Conservation (phyloP, 2,329 filamentous ascomycete genomes). For the Intubia oerlemansii region DNA sequence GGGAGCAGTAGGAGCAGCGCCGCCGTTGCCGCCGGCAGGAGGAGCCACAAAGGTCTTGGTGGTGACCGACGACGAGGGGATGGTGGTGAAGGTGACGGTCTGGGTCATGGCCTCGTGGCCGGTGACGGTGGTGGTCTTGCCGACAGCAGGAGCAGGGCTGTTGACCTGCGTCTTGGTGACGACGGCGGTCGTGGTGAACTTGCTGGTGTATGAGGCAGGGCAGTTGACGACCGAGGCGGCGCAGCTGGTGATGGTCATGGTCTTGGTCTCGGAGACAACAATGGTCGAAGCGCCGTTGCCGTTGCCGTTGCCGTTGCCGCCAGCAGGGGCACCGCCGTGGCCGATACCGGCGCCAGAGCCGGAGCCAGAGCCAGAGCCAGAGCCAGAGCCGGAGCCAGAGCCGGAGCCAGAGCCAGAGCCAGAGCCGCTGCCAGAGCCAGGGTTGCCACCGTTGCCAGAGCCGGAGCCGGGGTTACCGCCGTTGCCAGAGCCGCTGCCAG, state of each 20-base stretch:
- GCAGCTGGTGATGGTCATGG: constrained; percentile 13
- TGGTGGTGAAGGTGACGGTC: constrained; percentile 8
- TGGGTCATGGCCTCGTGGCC: constrained; percentile 6
- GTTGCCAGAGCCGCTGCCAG: background rate
- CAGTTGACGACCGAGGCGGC: constrained; percentile 12
- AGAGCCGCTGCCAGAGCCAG: background rate
- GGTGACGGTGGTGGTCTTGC: constrained; percentile 1
- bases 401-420: constrained; percentile 1
- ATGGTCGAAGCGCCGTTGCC: background rate
- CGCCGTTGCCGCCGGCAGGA: constrained; percentile 7
- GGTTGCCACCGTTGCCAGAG: background rate
- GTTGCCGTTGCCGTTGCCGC: constrained; percentile 1
- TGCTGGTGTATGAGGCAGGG: constrained; percentile 11
- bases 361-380: background rate
- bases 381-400: constrained; percentile 1
- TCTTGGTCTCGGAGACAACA: constrained; percentile 7
- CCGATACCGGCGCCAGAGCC: background rate
- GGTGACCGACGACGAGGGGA: constrained; percentile 7
- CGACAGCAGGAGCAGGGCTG: constrained; percentile 1
- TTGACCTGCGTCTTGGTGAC: constrained; percentile 2
- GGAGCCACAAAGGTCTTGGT: constrained; percentile 9
- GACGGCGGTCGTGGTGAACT: constrained; percentile 11
- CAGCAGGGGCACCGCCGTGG: no score
- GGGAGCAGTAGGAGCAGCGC: constrained; percentile 1
- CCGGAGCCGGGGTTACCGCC: background rate